These are phyloP conservation scores for Paraphaeosphaeria minitans DNA, from an alignment of 2,329 filamentous ascomycete genomes.

Conservation along the genomic window DNA sequence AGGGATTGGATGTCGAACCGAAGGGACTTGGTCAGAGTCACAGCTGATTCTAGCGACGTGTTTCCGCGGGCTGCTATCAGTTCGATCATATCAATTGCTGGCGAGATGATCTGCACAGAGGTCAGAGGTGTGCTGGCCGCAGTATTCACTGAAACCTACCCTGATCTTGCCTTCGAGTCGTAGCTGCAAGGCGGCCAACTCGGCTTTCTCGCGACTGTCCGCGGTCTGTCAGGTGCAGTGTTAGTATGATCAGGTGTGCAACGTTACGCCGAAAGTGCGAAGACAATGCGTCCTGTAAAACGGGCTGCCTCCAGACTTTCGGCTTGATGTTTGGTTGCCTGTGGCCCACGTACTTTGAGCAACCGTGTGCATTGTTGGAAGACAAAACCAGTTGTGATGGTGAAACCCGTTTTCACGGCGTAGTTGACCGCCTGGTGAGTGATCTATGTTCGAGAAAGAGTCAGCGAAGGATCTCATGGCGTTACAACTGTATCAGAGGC, in stretches of 20 bases:
- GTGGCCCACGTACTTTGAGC: slow-evolving; percentile 60
- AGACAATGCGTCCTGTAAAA: not conserved
- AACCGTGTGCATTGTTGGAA: slow-evolving; percentile 79
- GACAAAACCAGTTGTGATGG: slow-evolving; percentile 84
- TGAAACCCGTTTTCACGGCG: slow-evolving; percentile 83
- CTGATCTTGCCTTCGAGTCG: slow-evolving; percentile 85
- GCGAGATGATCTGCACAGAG: slow-evolving; percentile 73
- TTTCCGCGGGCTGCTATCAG: slow-evolving; percentile 81
- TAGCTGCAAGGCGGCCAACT: slow-evolving; percentile 73
- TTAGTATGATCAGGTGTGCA: not conserved
- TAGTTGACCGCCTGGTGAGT: slow-evolving; percentile 87
- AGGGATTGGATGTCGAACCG: slow-evolving; percentile 82
- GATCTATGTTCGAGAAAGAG: slow-evolving; percentile 50
- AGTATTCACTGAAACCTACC: slow-evolving; percentile 50
- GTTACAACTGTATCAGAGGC: not conserved
- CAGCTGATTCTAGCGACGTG: slow-evolving; percentile 81
- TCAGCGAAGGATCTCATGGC: slow-evolving; percentile 15
- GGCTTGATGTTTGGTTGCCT: not conserved
- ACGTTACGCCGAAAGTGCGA: not conserved
- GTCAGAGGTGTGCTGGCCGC: no score
- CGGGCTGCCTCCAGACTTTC: not conserved
- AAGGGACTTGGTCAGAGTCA: slow-evolving; percentile 80
- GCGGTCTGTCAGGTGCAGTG: slow-evolving; percentile 56
- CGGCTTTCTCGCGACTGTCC: slow-evolving; percentile 71
- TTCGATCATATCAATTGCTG: slow-evolving; percentile 90